Evolutionary conservation across 257 asterid species (phyloP).

Genomic region (Leonotis leonurus): DNA sequence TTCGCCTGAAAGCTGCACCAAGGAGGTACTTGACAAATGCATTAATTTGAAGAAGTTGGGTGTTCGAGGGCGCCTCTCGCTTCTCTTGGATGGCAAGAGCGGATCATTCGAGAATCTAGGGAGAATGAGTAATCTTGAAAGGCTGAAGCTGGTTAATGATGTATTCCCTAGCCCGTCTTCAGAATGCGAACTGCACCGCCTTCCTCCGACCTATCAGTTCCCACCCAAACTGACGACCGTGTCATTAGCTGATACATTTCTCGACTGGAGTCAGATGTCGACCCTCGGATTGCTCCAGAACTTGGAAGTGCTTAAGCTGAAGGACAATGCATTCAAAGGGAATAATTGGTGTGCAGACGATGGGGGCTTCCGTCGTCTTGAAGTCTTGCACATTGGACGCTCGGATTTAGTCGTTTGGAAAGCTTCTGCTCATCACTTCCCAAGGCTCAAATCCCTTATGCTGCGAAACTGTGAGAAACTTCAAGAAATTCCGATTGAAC

Average conservation of each 20-base stretch:
- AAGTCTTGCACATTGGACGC: slow-evolving; percentile 23
- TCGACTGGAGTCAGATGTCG: slow-evolving; percentile 31
- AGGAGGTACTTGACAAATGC: slow-evolving; percentile 29
- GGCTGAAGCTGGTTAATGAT: slow-evolving; percentile 42
- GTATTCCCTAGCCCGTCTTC: slow-evolving; percentile 26
- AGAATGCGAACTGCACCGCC: slow-evolving; percentile 21
- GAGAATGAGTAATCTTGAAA: slow-evolving; percentile 30
- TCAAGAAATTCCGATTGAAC: slow-evolving; percentile 20
- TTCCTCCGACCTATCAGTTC: slow-evolving; percentile 30
- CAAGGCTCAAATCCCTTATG: slow-evolving; percentile 17
- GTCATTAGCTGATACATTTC: slow-evolving; percentile 25
- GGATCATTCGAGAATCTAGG: slow-evolving; percentile 36
- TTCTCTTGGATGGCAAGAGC: slow-evolving; percentile 23
- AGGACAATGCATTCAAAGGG: slow-evolving; percentile 29
- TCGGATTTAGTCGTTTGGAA: slow-evolving; percentile 27
- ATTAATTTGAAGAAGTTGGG: slow-evolving; percentile 44
- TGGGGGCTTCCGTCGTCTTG: slow-evolving; percentile 6
- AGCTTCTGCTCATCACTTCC: slow-evolving; percentile 29
- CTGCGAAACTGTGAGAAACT: slow-evolving; percentile 28
- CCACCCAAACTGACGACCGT: slow-evolving; percentile 34
- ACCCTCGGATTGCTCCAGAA: slow-evolving; percentile 23
- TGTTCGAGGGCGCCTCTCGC: slow-evolving; percentile 37
- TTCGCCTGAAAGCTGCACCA: slow-evolving; percentile 44
- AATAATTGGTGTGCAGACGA: slow-evolving; percentile 15
- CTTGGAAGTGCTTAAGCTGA: slow-evolving; percentile 26